Evolutionary conservation across 2,329 filamentous ascomycete species (phyloP).

Genomic region (Fusarium globosum): DNA sequence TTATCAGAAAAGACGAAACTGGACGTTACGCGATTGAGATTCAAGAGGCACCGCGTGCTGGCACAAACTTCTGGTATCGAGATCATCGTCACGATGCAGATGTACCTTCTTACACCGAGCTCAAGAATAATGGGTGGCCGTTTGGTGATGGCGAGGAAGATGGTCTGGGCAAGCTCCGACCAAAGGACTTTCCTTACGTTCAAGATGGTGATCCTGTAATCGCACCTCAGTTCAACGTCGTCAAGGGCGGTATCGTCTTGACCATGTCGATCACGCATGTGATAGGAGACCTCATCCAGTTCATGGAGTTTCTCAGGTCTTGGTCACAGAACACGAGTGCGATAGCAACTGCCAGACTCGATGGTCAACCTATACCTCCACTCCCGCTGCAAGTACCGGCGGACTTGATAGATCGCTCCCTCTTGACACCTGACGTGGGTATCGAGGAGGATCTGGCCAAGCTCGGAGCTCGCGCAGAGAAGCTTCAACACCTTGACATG

Average conservation of each 20-base stretch:
- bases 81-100: not conserved
- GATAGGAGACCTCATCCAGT: constrained; percentile 13
- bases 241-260: constrained; percentile 7
- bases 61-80: constrained; percentile 3
- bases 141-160: constrained; percentile 9
- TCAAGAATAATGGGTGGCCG: constrained; percentile 2
- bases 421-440: not conserved
- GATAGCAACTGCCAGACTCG: not conserved
- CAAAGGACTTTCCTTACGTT: not conserved
- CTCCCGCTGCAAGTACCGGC: not conserved
- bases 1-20: constrained; percentile 7
- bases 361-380: not conserved
- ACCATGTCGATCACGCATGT: constrained; percentile 16
- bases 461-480: not conserved
- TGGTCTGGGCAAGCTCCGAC: constrained; percentile 8
- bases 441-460: constrained; percentile 8
- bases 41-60: not conserved
- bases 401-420: constrained; percentile 5
- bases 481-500: not conserved
- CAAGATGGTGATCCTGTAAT: constrained; percentile 12
- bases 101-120: constrained; percentile 3
- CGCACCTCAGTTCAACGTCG: constrained; percentile 11
- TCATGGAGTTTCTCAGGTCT: constrained; percentile 5
- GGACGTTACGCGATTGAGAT: constrained; percentile 11
- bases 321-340: constrained; percentile 6